Base-by-base conservation (phyloP, 75 land plant species). In the Larix kaempferi region DNA sequence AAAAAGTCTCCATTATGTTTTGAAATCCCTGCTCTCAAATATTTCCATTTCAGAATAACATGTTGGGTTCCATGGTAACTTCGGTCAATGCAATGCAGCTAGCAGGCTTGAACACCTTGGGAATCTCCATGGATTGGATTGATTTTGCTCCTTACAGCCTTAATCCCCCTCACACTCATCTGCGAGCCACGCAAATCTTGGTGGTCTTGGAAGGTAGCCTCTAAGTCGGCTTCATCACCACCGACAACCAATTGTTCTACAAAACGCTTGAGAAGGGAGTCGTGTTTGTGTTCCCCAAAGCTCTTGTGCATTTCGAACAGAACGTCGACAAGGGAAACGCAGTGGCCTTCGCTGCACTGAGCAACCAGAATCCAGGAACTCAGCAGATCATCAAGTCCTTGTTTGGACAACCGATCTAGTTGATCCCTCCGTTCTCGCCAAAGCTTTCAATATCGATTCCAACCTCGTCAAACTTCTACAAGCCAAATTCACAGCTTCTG, bases 111-210 rank as follows among this genome's bases (percentile, higher is more conserved):
- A 88, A 88, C 82, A 88, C 89, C 16, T 80, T 84, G 8, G 89
- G 87, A 12, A 82, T 88, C 16, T 88, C 89, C 54, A 52, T 85
- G 25, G 60, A 80, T 3, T 80, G 82, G n/a, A 78, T 81, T 19
- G 89, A 84, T 82, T 89, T 78, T 35, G 78, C 26, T 23, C 84
- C 87, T 0, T 86, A 88, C 1, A 88, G 90, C 11, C 77, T 88
- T 6, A 89, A 90, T 77, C 85, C 88, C 1, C 92, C 90, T 2
- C 94, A 89, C 82, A 81, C 83, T 4, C 92, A 92, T 75, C 90
- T 91, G 0, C 89, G 86, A 6, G 92, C 92, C 52, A 88, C 92
- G 4, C 90, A 92, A 80, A 76, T 88, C 2, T 74, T 86, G 60
- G 84, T 88, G 33, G 85, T 90, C 21, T 74, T 86, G 17, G 75